Evolutionary conservation across 768 basidiomycete species (phyloP).

Genomic region (Tephrocybe sp.): DNA sequence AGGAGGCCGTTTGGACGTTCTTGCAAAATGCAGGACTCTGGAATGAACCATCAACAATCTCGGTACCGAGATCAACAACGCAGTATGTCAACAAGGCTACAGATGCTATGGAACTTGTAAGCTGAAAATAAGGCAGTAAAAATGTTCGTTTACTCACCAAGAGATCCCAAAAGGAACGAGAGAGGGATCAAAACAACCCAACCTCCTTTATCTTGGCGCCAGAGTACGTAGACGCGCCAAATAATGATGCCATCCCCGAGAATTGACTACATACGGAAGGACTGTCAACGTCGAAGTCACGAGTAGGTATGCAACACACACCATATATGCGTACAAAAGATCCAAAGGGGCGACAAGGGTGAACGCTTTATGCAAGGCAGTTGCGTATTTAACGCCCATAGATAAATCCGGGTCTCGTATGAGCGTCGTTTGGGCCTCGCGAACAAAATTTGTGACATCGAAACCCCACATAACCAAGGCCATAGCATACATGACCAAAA

Average conservation of each 20-base stretch:
- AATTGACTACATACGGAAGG: slow-evolving; percentile 4
- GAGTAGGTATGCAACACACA: background rate
- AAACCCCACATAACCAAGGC: slow-evolving; percentile 12
- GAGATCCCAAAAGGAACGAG: slow-evolving; percentile 5
- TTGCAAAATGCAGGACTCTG: slow-evolving; percentile 12
- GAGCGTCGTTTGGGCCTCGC: slow-evolving; percentile 7
- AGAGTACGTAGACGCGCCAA: slow-evolving; percentile 13
- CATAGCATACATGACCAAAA: slow-evolving; percentile 11
- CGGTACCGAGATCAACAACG: slow-evolving; percentile 7
- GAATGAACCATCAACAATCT: slow-evolving; percentile 13
- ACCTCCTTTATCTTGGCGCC: background rate
- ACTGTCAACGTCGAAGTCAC: background rate
- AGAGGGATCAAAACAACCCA: slow-evolving; percentile 7
- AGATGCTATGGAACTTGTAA: background rate
- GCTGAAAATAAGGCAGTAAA: too few relatives aligned
- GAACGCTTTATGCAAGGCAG: slow-evolving; percentile 1
- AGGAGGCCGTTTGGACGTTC: slow-evolving; percentile 8
- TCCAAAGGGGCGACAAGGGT: slow-evolving; percentile 3
- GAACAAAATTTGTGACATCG: slow-evolving; percentile 8
- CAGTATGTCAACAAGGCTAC: slow-evolving; percentile 9
- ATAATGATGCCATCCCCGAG: slow-evolving; percentile 11
- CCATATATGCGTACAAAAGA: slow-evolving; percentile 7
- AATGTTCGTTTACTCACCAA: background rate
- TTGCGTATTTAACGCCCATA: slow-evolving; percentile 7
- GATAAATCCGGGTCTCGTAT: slow-evolving; percentile 4